Base-by-base conservation (phyloP, 2,329 filamentous ascomycete genomes). In the Colletotrichum brevisporum region DNA sequence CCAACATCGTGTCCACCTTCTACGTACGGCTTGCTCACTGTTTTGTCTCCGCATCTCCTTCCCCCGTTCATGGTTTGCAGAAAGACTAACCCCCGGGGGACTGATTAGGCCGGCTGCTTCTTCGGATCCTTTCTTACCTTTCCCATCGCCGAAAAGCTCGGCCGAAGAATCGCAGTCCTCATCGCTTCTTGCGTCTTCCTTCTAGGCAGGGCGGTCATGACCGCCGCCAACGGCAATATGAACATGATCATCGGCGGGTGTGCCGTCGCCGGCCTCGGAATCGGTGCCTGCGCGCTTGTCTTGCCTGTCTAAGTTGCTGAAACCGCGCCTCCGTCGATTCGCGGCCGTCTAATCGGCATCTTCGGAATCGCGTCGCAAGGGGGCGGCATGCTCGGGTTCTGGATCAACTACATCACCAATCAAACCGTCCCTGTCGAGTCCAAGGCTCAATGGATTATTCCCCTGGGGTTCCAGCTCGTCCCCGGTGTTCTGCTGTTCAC, bases 291-390 rank as follows among this genome's bases (percentile, higher is more conserved):
- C 55, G 83, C 82, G 12, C 85, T 86, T 76, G 81, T 84, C 26
- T 84, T 89, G 3, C 88, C 87, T 2, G 82, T 89, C 48, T 90
- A 89, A 74, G 85, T 89, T 57, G 85, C 86, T 1, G 88, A 90
- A 75, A 85, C 83, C 73, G 84, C 86, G 0, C 85, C 86, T 71
- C 83, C 86, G 0, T 82, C 81, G 13, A 85, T 82, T 52, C 82
- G 87, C 74, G 86, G 86, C 73, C 75, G 85, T 21, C 83, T 86
- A 16, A 83, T 86, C 31, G 84, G 84, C 36, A 75, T 86, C 8
- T 83, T 84, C 2, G 83, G 86, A 69, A 83, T 86, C 64, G 84
- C 85, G 78, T 84, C 86, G 16, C 84, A 84, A 9, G 77, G 84
- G 3, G 83, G 82, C 16, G 84, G 83, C 67, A 84, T 86, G 66